Evolutionary conservation across 306 rosid genomes (phyloP).

Genomic region (Gillenia trifoliata): DNA sequence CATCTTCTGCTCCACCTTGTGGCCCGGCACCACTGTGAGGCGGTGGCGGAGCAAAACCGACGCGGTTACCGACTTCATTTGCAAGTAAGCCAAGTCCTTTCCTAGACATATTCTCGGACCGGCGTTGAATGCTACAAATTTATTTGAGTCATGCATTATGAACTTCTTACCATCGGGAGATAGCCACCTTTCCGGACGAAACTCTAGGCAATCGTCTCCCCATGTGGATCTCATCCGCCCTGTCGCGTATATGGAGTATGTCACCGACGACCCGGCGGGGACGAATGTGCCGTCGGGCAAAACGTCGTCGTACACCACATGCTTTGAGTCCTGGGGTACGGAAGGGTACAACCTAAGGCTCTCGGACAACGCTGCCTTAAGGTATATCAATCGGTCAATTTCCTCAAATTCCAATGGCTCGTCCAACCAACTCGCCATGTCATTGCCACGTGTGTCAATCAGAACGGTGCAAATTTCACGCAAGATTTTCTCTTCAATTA

Average conservation of each 20-base stretch:
- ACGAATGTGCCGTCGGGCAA: conserved; percentile 83
- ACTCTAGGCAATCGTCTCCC: conserved; percentile 90
- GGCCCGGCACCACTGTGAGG: conserved; percentile 54
- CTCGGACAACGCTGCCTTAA: conserved; percentile 77
- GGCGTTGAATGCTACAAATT: conserved; percentile 86
- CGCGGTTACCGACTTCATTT: conserved; percentile 83
- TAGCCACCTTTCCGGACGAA: conserved; percentile 81
- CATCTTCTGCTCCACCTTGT: conserved; percentile 84
- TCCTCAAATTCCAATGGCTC: conserved; percentile 78
- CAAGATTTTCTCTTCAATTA: conserved; percentile 54
- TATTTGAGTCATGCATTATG: conserved; percentile 59
- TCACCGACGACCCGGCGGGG: conserved; percentile 78
- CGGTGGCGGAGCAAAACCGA: conserved; percentile 80
- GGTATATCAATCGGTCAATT: conserved; percentile 66
- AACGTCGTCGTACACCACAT: conserved; percentile 59
- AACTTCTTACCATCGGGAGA: conserved; percentile 53
- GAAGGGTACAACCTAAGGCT: conserved; percentile 80
- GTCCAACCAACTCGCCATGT: conserved; percentile 37
- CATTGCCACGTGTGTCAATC: conserved; percentile 62
- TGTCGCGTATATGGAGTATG: conserved; percentile 71
- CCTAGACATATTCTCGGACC: conserved; percentile 95
- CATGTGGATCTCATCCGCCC: conserved; percentile 72
- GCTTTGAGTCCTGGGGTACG: conserved; percentile 86
- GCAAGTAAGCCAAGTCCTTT: conserved; percentile 80
- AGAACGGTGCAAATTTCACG: conserved; percentile 53